Conservation (phyloP, 2,329 filamentous ascomycete species). For the Verticillium isaacii region DNA sequence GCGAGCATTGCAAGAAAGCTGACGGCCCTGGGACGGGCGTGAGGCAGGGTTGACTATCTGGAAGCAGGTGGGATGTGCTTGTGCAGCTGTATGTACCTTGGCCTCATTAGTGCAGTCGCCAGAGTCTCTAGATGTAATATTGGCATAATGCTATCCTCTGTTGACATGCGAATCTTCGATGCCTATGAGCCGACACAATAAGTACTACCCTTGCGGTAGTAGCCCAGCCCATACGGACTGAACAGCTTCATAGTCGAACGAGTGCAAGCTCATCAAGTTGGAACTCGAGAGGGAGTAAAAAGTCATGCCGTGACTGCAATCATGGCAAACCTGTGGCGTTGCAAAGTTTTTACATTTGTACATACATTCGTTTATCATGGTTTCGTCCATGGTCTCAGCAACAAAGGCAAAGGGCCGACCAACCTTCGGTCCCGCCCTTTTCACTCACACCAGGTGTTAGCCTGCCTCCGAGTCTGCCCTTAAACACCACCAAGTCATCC, state of each 20-base stretch:
- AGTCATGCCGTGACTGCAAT: no score
- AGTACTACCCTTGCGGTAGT: no score
- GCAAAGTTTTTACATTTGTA: not conserved
- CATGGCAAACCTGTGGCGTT: not conserved
- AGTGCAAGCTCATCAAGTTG: no score
- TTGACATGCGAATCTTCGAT: no score
- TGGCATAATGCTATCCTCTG: no score
- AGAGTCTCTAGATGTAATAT: no score
- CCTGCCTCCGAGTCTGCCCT: not conserved
- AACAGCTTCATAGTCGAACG: no score
- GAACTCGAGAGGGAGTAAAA: no score
- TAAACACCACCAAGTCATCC: not conserved
- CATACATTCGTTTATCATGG: slow-evolving; percentile 1
- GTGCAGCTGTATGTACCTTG: not conserved
- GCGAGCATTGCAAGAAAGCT: slow-evolving; percentile 12
- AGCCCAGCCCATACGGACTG: no score
- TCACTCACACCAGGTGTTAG: not conserved
- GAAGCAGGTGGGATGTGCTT: not conserved
- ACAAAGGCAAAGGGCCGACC: not conserved
- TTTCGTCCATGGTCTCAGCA: not conserved
- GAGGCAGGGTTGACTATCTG: not conserved
- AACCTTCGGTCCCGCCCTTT: not conserved
- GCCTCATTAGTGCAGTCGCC: no score
- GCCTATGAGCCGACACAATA: no score
- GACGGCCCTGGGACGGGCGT: slow-evolving; percentile 5